Conservation (phyloP, 192 early-diverging fungal genomes). For the Coemansia sp. region DNA sequence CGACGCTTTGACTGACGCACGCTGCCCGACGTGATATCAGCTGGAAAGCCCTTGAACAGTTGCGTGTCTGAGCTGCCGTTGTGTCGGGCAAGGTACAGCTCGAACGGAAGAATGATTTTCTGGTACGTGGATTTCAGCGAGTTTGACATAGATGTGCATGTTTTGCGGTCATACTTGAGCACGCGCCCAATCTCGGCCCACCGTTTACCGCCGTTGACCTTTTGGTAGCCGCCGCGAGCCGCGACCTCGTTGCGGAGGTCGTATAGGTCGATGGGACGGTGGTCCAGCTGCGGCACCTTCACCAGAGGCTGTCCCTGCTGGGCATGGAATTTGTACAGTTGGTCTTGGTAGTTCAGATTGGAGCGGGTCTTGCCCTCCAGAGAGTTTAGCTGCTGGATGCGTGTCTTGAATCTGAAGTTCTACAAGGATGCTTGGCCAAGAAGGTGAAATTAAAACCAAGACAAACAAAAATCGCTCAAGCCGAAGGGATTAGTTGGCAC, state of each 20-base stretch:
- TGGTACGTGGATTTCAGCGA: slow-evolving; percentile 68
- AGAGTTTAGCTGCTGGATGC: slow-evolving; percentile 87
- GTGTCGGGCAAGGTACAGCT: slow-evolving; percentile 62
- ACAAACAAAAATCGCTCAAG: too few relatives aligned
- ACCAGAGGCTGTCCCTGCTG: slow-evolving; percentile 71
- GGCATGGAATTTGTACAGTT: slow-evolving; percentile 85
- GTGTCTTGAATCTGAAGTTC: slow-evolving; percentile 85
- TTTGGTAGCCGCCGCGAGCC: slow-evolving; percentile 70
- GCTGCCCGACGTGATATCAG: not conserved
- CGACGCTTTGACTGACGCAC: slow-evolving; percentile 45
- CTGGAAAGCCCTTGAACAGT: not conserved
- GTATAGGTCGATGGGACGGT: slow-evolving; percentile 82
- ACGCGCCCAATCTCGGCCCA: slow-evolving; percentile 87
- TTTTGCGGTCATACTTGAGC: slow-evolving; percentile 68
- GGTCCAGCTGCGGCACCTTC: slow-evolving; percentile 82
- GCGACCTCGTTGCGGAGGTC: slow-evolving; percentile 80
- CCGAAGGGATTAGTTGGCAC: too few relatives aligned
- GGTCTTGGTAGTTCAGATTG: slow-evolving; percentile 87
- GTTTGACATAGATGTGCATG: slow-evolving; percentile 75
- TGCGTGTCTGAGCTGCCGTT: slow-evolving; percentile 18
- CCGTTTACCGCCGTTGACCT: slow-evolving; percentile 68
- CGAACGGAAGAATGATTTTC: slow-evolving; percentile 69
- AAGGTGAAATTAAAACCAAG: too few relatives aligned
- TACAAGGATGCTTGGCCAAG: slow-evolving; percentile 26
- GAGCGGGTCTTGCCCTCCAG: slow-evolving; percentile 88